Evolutionary conservation across 257 asterid species (phyloP), one percentile per base, ranked within the genome.

Genomic region (Penstemon eatonii): DNA sequence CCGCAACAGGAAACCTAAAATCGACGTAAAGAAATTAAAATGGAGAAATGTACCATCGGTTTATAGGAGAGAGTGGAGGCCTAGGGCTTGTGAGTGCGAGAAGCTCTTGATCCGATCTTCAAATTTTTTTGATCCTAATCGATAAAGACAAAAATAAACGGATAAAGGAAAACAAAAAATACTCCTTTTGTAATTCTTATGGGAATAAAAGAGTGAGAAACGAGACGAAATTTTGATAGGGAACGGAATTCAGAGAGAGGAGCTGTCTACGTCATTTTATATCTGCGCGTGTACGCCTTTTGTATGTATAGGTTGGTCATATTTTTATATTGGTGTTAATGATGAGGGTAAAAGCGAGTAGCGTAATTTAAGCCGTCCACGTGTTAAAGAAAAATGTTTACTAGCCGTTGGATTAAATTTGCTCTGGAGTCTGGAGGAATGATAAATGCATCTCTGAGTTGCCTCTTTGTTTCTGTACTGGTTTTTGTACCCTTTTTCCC

Each of bases 61-160:
- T 66, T 72, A 78, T 77, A 67, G 78, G 78, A 75, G 81, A 81
- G 84, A 72, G 80, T 70, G 79, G 71, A 79, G 75, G 67, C 69
- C 79, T 77, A 82, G 78, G 85, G 85, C 75, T 83, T 60, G 76
- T 25, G 33, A 84, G 76, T 72, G 68, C 67, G 63, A 64, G 70
- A 74, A 73, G 33, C 80, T 66, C 85, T 67, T 73, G 91, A 83
- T 87, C 86, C 82, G 82, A 82, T 84, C 88, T 82, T 80, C 85
- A 62, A 76, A 66, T 79, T 69, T 59, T 69, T 65, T 78, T 78
- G 82, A 78, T 89, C 90, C 81, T 25, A 76, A 49, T 59, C 65
- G 44, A 37, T 63, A 13, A 50, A 19, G 41, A 47, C 11, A 25
- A 67, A 15, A 10, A 53, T 37, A 70, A 70, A 44, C 51, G 43